A percentile compares a stretch with the other conserved stretches of the same genome.
These are phyloP conservation scores for Podospora pseudocomata DNA, from an alignment of 495 filamentous ascomycete genomes.

Conservation along the genomic window DNA sequence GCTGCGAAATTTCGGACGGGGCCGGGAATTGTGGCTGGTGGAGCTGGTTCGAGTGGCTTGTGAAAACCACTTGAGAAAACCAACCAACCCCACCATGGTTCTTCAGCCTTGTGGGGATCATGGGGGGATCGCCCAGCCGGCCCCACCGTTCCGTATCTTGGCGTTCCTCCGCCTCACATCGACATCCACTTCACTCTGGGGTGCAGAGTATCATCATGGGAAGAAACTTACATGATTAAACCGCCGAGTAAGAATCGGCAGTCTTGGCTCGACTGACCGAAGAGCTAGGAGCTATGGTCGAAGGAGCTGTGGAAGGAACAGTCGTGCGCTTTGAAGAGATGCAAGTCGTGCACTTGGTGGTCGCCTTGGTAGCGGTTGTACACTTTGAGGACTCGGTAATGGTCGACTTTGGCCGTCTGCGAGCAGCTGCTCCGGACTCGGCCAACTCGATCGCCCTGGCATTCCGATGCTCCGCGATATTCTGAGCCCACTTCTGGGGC, in stretches of 20 bases:
- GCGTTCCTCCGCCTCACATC: not conserved
- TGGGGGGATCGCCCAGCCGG: not conserved
- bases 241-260: not conserved
- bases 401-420: not conserved
- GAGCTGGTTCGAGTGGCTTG: slow-evolving; percentile 2
- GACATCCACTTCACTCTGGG: not conserved
- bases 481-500: not conserved
- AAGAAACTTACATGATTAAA: not conserved
- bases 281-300: too few species aligned
- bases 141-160: not conserved
- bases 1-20: slow-evolving; percentile 2
- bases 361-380: not conserved
- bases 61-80: not conserved
- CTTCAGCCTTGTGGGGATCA: slow-evolving; percentile 10
- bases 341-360: not conserved
- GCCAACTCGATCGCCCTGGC: not conserved
- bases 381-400: not conserved
- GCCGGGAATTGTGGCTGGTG: not conserved
- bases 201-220: not conserved
- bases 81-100: not conserved
- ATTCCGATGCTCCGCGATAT: not conserved
- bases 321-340: too few species aligned
- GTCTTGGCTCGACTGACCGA: not conserved
- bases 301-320: too few species aligned
- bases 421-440: not conserved